Conservation (phyloP, 306 rosid genomes). For the Lagenaria siceraria region DNA sequence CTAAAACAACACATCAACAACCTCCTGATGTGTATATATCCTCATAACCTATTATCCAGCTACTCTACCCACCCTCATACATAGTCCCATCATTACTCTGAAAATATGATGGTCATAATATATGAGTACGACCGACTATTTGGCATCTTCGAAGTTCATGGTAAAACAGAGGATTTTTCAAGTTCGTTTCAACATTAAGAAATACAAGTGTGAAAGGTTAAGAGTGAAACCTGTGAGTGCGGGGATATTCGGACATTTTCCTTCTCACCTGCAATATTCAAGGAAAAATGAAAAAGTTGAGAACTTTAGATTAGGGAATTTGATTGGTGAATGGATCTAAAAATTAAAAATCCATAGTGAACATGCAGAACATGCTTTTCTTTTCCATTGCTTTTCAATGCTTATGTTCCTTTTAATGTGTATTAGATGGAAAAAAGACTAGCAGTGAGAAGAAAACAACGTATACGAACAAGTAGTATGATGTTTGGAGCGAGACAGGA, state of each 20-base stretch:
- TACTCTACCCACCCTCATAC: neutral
- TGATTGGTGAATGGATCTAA: neutral
- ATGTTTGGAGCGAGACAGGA: neutral
- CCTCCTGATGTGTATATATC: neutral
- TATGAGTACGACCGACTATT: neutral
- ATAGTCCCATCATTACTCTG: neutral
- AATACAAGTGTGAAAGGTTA: neutral
- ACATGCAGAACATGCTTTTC: neutral
- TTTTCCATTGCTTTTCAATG: neutral
- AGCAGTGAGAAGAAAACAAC: neutral
- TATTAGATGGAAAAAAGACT: neutral
- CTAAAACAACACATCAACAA: neutral
- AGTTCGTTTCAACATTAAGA: neutral
- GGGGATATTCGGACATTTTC: constrained; percentile 62
- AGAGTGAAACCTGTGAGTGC: constrained; percentile 45
- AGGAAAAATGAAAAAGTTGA: neutral
- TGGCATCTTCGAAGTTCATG: neutral
- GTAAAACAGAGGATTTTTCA: neutral
- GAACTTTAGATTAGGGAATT: neutral
- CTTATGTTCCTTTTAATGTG: neutral
- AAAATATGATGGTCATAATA: neutral
- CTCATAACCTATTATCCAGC: neutral
- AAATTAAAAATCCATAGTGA: neutral
- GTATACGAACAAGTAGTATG: neutral
- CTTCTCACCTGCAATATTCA: constrained; percentile 51